phyloP scores from a whole-genome alignment of 2,329 filamentous ascomycete species.

The Hypoxylon sp. region DNA sequence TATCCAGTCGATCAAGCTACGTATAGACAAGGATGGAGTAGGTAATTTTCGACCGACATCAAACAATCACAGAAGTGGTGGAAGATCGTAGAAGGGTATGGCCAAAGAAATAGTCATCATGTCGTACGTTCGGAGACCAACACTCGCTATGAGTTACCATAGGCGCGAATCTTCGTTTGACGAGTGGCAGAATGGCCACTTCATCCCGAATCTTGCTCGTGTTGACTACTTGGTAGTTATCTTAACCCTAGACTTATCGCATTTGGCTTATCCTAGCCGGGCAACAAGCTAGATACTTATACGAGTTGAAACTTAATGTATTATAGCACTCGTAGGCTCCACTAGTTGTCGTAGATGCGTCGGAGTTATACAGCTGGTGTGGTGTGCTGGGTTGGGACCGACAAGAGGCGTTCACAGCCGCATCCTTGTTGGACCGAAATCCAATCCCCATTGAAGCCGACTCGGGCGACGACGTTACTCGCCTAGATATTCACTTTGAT shows the following conservation, averaged over 20 bases:
- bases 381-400: background rate
- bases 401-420: background rate
- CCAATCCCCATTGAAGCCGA: background rate
- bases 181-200: background rate
- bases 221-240: background rate
- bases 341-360: background rate
- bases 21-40: background rate
- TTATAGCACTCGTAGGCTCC: background rate
- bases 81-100: background rate
- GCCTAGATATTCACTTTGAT: background rate
- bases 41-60: background rate
- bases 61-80: background rate
- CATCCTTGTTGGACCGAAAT: background rate
- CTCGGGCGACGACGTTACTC: background rate
- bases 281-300: background rate
- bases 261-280: background rate
- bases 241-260: background rate
- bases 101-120: background rate
- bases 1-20: background rate
- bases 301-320: background rate
- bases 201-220: background rate
- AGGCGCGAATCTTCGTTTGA: background rate
- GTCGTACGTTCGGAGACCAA: background rate
- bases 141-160: background rate
- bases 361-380: slow-evolving; percentile 2